Evolutionary conservation across 2,329 filamentous ascomycete genomes (phyloP).

Genomic region (Orbilia quercus): DNA sequence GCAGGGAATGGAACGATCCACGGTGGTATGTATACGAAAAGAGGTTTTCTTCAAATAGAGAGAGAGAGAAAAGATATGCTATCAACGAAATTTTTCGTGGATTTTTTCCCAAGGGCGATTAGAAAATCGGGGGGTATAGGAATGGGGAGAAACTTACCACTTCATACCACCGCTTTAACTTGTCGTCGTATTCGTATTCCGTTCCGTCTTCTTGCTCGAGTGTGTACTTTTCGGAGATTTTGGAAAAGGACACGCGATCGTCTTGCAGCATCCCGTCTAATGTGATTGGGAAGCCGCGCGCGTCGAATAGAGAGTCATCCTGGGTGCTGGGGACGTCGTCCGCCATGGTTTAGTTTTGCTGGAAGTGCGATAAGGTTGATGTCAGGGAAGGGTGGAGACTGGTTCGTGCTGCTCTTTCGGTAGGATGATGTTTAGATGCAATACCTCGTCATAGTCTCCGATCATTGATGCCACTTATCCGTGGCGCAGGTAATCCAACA

Average conservation of each 20-base stretch:
- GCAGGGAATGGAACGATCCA: slow-evolving; percentile 25
- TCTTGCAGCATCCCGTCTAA: slow-evolving; percentile 78
- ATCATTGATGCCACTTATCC: no score
- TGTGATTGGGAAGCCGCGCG: slow-evolving; percentile 68
- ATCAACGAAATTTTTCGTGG: slow-evolving; percentile 55
- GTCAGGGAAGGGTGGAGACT: not conserved
- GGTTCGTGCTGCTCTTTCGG: not conserved
- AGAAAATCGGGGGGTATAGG: not conserved
- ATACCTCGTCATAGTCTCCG: slow-evolving; percentile 30
- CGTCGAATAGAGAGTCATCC: slow-evolving; percentile 42
- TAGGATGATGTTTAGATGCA: slow-evolving; percentile 27
- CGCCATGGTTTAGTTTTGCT: slow-evolving; percentile 23
- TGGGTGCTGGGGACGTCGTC: slow-evolving; percentile 23
- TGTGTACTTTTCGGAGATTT: slow-evolving; percentile 81
- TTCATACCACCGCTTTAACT: slow-evolving; percentile 79
- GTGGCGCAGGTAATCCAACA: no score
- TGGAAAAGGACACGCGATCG: slow-evolving; percentile 87
- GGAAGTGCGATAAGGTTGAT: slow-evolving; percentile 6
- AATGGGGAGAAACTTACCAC: slow-evolving; percentile 65
- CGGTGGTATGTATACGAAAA: slow-evolving; percentile 9
- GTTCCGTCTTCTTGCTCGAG: slow-evolving; percentile 84
- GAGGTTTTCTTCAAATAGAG: slow-evolving; percentile 22
- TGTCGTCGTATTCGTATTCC: slow-evolving; percentile 84
- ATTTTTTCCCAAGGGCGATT: slow-evolving; percentile 20
- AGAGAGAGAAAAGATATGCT: slow-evolving; percentile 23